Conservation (phyloP, 2,329 filamentous ascomycete genomes). For the Calonectria henricotiae region DNA sequence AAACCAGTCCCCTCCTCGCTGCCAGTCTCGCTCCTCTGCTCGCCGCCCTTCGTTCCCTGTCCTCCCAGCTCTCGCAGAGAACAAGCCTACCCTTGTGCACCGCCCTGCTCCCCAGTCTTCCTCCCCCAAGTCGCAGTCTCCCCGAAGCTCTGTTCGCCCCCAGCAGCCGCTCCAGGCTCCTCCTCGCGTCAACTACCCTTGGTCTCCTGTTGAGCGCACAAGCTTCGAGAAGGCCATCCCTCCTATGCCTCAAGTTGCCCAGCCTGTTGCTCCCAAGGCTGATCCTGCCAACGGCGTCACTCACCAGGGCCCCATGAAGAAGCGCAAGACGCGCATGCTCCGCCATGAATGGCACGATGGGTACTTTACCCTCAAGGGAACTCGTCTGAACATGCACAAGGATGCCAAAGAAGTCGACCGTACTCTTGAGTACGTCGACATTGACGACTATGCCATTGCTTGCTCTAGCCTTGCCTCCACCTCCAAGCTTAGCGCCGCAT, state of each 20-base stretch:
- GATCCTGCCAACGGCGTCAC: conserved; percentile 69
- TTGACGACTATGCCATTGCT: conserved; percentile 90
- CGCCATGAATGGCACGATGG: conserved; percentile 95
- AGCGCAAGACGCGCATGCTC: conserved; percentile 90
- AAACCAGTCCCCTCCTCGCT: conserved; percentile 61
- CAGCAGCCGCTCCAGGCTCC: conserved; percentile 66
- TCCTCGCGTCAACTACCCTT: conserved; percentile 71
- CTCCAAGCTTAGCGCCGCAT: conserved; percentile 88
- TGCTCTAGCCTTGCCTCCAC: conserved; percentile 84
- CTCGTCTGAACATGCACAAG: conserved; percentile 83
- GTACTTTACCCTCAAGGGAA: conserved; percentile 88
- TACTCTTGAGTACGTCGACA: conserved; percentile 85
- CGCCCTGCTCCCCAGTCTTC: conserved; percentile 53
- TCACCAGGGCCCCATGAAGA: conserved; percentile 93
- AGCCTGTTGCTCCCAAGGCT: conserved; percentile 53
- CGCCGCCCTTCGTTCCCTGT: conserved; percentile 79
- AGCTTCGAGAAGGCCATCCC: conserved; percentile 66
- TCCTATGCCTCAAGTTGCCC: conserved; percentile 53
- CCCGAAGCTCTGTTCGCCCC: conserved; percentile 56
- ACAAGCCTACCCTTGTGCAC: conserved; percentile 64
- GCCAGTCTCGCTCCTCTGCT: conserved; percentile 70
- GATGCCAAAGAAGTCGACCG: conserved; percentile 68
- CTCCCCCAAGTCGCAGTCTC: conserved; percentile 59
- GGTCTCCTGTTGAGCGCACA: conserved; percentile 67
- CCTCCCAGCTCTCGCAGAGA: conserved; percentile 80